phyloP scores from a whole-genome alignment of 345 rosid species.

The Eucalyptus polyanthemos region DNA sequence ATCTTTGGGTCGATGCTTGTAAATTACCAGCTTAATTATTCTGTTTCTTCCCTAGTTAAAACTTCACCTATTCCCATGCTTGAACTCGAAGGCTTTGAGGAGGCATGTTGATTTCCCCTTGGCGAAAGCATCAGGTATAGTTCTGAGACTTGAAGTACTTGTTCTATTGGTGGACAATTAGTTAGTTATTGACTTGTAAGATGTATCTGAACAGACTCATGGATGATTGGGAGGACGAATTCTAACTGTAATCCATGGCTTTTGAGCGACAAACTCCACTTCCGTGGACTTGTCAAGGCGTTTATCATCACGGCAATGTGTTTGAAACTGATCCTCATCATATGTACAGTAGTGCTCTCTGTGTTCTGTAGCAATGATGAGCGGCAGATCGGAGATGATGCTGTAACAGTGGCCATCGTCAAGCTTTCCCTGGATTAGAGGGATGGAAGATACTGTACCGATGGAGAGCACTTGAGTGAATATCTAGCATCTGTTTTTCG shows the following conservation, averaged over 20 bases:
- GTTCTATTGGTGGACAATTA: neutral
- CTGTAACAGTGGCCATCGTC: neutral
- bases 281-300: neutral
- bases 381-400: neutral
- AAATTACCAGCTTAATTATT: constrained; percentile 61
- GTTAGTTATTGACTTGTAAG: neutral
- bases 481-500: neutral
- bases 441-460: neutral
- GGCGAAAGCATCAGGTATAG: neutral
- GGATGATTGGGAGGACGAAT: neutral
- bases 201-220: neutral
- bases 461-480: neutral
- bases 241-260: neutral
- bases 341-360: neutral
- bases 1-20: constrained; percentile 63
- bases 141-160: neutral
- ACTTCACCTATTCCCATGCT: constrained; percentile 20
- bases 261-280: neutral
- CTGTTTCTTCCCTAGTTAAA: constrained; percentile 22
- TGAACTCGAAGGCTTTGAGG: constrained; percentile 17
- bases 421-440: neutral
- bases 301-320: neutral
- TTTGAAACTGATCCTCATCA: neutral
- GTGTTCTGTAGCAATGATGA: neutral
- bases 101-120: constrained; percentile 4